Percentiles rank a stretch among this genome's conserved stretches.
Conservation (phyloP, 257 asterid genomes). For the Salvia miltiorrhiza region DNA sequence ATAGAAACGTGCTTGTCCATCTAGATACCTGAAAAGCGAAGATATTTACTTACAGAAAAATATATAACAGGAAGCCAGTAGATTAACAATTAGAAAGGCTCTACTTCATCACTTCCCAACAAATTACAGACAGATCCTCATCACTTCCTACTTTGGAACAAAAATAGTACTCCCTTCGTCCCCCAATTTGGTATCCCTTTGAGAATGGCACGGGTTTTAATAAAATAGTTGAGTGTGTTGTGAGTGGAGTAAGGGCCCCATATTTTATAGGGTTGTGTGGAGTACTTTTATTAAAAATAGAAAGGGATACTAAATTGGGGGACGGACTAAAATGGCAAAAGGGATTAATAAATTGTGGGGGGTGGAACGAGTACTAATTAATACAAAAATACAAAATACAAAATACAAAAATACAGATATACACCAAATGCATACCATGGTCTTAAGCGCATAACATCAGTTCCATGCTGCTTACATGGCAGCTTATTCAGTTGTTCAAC, state of each 20-base stretch:
- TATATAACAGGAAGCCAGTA: not conserved
- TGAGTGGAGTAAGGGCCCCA: no score
- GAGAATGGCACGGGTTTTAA: no score
- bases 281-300: no score
- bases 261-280: no score
- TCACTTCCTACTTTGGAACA: not conserved
- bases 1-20: conserved; percentile 82
- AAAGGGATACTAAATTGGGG: no score
- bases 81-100: conserved; percentile 2
- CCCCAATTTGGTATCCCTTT: no score
- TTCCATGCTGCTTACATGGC: conserved; percentile 84
- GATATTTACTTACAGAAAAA: conserved; percentile 13
- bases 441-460: conserved; percentile 93
- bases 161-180: no score
- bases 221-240: no score
- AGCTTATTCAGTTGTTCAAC: conserved; percentile 65
- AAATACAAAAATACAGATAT: not conserved
- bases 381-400: no score
- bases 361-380: not conserved
- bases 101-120: conserved; percentile 2
- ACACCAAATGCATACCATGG: conserved; percentile 61
- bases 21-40: conserved; percentile 62
- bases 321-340: no score
- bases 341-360: no score
- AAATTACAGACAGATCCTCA: not conserved